Base-by-base conservation (phyloP, 2,329 filamentous ascomycete genomes). In the Coniochaeta pulveracea region DNA sequence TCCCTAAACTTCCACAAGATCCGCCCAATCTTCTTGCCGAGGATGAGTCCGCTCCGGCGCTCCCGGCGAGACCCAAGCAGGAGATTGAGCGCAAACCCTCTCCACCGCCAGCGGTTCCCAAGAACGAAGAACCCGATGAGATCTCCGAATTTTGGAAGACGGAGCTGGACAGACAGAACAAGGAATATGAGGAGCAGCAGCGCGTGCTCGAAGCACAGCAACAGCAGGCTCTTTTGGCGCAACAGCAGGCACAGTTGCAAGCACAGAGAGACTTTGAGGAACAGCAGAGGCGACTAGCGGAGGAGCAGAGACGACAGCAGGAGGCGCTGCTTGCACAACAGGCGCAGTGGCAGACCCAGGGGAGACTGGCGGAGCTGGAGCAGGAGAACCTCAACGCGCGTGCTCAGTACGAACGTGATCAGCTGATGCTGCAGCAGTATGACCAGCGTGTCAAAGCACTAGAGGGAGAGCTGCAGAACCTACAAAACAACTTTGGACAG, bases 121-220 rank as follows among this genome's bases (percentile, higher is more conserved):
- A 78, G 46, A 63, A 73, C 0, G 77, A 86, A 4, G 91, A 95
- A 47, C 89, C 89, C 1, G 88, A 91, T 49, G 85, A 93, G 31
- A 96, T 98, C 51, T 85, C 85, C 34, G 91, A 98, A 48, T 98
- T 98, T 57, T 98, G 91, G 91, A 93, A 93, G 60, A 84, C 76
- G 45, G 88, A 96, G 55, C 74, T 94, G 40, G 81, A 82, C 43
- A 74, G 86, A 21, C 86, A 95, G 55, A 93, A 96, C 54, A 78
- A 86, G 44, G 86, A 94, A 54, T 98, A 93, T 50, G 91, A 93
- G 51, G 85, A 88, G 29, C 89, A 98, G 57, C 91, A 98, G 60
- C 74, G 80, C 23, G 77, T 91, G 11, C 61, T 98, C 28, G 83
- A 93, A 50, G 80, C 89, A 45, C 84, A 89, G 43, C 89, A 88